Base-by-base conservation (phyloP, 495 filamentous ascomycete species). In the Penicillium antarcticum region DNA sequence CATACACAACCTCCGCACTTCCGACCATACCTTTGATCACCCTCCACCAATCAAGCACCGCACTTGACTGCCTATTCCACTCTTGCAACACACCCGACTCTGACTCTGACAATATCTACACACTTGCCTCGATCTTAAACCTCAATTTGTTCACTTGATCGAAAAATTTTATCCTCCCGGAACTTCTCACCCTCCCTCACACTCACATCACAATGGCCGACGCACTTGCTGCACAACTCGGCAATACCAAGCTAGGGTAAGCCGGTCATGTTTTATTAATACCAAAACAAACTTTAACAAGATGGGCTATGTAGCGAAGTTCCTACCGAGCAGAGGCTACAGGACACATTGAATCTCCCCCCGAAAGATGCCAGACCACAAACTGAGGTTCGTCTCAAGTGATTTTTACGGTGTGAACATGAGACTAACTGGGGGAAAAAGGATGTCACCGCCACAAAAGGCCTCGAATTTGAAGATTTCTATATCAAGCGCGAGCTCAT, bases 401-500 rank as follows among this genome's bases (percentile, higher is more conserved):
- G 26, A 29, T 29, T 29, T 10, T 29, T 7, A 10, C 26, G 8
- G 6, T 3, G 21, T 10, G 0, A 29, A 29, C 1, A 29, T 29
- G 26, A 29, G 9, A 29, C 63, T 71, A 23, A 65, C 48, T 48
- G 50, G 13, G 8, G 26, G 7, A 29, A 29, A 50, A 51, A 96
- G 89, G 94, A 99, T 84, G 94, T 99, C 36, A 97, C 92, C 38
- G 88, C 87, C 48, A 97, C 92, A 4, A 99, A 96, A 75, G 94
- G 94, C 45, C 78, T 97, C 51, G 94, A 97, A 51, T 99, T 96
- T 57, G 94, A 97, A 64, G 92, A 99, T 51, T 96, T 99, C 59
- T 87, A 86, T 52, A 86, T 97, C 62, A 95, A 94, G 70, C 84
- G 94, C 48, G 89, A 95, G 58, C 78, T 99, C 24, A 81, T 99